Conservation (phyloP, 805 yeast species). For the Kodamaea laetipori region DNA sequence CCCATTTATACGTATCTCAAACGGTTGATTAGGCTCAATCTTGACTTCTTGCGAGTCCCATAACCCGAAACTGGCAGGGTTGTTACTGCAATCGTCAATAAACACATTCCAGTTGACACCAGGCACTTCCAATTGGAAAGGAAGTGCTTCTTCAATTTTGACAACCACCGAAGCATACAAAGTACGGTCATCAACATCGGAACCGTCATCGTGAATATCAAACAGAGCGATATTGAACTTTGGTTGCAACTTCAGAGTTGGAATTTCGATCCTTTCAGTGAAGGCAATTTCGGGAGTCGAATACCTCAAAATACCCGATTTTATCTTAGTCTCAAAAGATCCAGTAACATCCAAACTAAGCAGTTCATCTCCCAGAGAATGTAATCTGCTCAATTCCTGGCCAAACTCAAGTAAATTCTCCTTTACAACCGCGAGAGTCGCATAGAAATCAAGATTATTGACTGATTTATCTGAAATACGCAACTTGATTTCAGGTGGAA, state of each 20-base stretch:
- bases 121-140: constrained; percentile 21
- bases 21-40: constrained; percentile 5
- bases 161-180: constrained; percentile 5
- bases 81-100: constrained; percentile 27
- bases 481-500: constrained; percentile 28
- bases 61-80: constrained; percentile 24
- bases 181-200: constrained; percentile 13
- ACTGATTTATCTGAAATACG: constrained; percentile 21
- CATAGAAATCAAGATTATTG: constrained; percentile 28
- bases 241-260: constrained; percentile 18
- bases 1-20: constrained; percentile 24
- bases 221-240: constrained; percentile 18
- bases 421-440: constrained; percentile 23
- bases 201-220: constrained; percentile 12
- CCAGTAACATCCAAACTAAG: constrained; percentile 26
- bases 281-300: constrained; percentile 20
- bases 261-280: constrained; percentile 12
- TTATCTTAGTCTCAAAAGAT: constrained; percentile 21
- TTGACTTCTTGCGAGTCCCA: constrained; percentile 20
- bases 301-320: constrained; percentile 20
- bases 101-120: constrained; percentile 31
- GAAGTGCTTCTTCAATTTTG: constrained; percentile 17
- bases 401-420: constrained; percentile 20
- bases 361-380: not conserved
- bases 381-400: constrained; percentile 15